phyloP scores from a whole-genome alignment of 2,329 filamentous ascomycete species.

The Phialophora expanda region DNA sequence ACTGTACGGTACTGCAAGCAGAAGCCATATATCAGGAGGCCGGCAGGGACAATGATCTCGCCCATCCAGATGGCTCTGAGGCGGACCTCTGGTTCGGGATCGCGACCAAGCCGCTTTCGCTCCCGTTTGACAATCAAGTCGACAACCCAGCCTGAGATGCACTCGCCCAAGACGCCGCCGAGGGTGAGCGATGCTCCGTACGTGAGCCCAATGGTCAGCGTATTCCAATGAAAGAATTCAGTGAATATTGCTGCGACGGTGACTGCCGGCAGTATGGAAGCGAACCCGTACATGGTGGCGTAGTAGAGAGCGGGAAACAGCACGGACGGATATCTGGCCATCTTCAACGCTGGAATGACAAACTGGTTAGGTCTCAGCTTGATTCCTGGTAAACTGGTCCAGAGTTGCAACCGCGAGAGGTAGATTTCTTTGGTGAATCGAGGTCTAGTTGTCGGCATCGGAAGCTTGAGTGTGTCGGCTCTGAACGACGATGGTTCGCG shows the following conservation, averaged over 20 bases:
- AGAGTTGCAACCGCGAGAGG: conserved; percentile 34
- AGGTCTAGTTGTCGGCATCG: conserved; percentile 2
- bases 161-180: conserved; percentile 40
- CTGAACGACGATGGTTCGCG: conserved; percentile 19
- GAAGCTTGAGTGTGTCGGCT: conserved; percentile 14
- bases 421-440: conserved; percentile 29
- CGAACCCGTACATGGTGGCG: conserved; percentile 43
- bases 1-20: conserved; percentile 41
- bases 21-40: conserved; percentile 44
- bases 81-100: conserved; percentile 40
- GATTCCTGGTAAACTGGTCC: conserved; percentile 25
- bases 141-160: conserved; percentile 39
- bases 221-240: conserved; percentile 42
- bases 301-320: conserved; percentile 45
- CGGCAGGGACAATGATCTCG: conserved; percentile 40
- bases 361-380: conserved; percentile 37
- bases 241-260: conserved; percentile 44
- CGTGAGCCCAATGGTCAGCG: conserved; percentile 42
- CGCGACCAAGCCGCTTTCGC: conserved; percentile 30
- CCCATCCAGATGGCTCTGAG: conserved; percentile 42
- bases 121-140: conserved; percentile 39
- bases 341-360: conserved; percentile 40
- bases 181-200: conserved; percentile 43
- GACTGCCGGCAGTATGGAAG: conserved; percentile 44
- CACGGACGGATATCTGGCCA: conserved; percentile 43